Evolutionary conservation across 345 rosid species (phyloP).

Genomic region (Euclidium syriacum): DNA sequence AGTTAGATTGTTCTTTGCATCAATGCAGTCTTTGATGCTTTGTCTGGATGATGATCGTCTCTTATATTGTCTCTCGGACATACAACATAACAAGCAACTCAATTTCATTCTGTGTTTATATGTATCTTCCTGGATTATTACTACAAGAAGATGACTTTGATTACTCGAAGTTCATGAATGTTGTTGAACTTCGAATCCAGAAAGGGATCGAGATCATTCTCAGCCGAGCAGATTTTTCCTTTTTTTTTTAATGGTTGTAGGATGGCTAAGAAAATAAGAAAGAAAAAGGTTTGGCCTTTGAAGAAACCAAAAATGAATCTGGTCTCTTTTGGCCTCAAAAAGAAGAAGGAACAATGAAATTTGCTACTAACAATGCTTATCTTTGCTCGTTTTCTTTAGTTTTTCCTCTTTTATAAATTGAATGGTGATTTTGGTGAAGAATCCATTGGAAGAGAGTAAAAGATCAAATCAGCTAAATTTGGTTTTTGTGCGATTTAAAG

Average conservation of each 20-base stretch:
- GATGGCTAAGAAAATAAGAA: slow-evolving; percentile 16
- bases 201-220: slow-evolving; percentile 22
- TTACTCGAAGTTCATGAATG: slow-evolving; percentile 30
- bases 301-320: slow-evolving; percentile 40
- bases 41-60: slow-evolving; percentile 52
- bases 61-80: slow-evolving; percentile 35
- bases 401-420: neutral
- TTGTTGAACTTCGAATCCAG: slow-evolving; percentile 23
- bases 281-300: slow-evolving; percentile 24
- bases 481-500: slow-evolving; percentile 1
- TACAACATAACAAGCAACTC: slow-evolving; percentile 58
- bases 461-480: slow-evolving; percentile 22
- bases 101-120: slow-evolving; percentile 17
- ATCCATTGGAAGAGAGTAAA: slow-evolving; percentile 21
- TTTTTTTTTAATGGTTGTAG: neutral
- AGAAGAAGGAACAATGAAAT: neutral
- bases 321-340: slow-evolving; percentile 40
- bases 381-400: neutral
- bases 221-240: slow-evolving; percentile 1
- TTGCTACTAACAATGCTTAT: neutral
- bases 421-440: slow-evolving; percentile 15
- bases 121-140: slow-evolving; percentile 25
- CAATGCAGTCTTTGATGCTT: slow-evolving; percentile 54
- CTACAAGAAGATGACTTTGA: slow-evolving; percentile 27
- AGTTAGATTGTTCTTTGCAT: slow-evolving; percentile 43